These are phyloP conservation scores for Saturnispora bothae DNA, from an alignment of 805 yeast genomes.

Conservation along the genomic window DNA sequence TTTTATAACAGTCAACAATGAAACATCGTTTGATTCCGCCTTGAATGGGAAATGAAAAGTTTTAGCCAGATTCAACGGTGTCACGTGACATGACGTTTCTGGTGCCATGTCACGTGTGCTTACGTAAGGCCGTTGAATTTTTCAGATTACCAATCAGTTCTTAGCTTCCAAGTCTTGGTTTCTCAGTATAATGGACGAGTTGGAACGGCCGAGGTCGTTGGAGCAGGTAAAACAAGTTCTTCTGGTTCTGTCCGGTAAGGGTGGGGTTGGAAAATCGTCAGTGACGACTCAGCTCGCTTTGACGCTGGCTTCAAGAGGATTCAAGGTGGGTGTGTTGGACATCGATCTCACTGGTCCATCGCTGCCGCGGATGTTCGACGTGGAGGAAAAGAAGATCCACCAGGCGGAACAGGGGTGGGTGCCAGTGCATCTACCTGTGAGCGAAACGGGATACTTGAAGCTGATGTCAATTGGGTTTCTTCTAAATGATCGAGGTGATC, in stretches of 20 bases:
- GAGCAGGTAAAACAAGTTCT: constrained; percentile 61
- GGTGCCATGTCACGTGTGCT: constrained; percentile 6
- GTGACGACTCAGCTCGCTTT: constrained; percentile 91
- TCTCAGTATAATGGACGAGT: background rate
- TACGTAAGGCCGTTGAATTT: background rate
- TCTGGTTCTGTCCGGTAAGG: constrained; percentile 84
- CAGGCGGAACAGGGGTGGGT: constrained; percentile 92
- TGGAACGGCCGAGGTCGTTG: constrained; percentile 20
- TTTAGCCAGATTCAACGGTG: too few species aligned
- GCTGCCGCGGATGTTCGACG: constrained; percentile 90
- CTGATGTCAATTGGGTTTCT: constrained; percentile 86
- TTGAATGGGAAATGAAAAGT: background rate
- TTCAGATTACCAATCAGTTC: too few species aligned
- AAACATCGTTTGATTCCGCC: constrained; percentile 5
- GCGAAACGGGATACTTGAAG: constrained; percentile 18
- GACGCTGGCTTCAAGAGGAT: constrained; percentile 60
- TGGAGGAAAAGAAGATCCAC: constrained; percentile 67
- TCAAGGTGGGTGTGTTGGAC: constrained; percentile 86
- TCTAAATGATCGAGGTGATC: constrained; percentile 71
- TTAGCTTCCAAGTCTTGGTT: too few species aligned
- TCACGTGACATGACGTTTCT: constrained; percentile 1
- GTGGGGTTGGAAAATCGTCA: constrained; percentile 96
- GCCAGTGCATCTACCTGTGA: constrained; percentile 51
- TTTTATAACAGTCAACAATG: too few species aligned
- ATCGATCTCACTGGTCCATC: constrained; percentile 97